Conservation (phyloP, 2,329 filamentous ascomycete genomes). For the Ceratocystis papillata region DNA sequence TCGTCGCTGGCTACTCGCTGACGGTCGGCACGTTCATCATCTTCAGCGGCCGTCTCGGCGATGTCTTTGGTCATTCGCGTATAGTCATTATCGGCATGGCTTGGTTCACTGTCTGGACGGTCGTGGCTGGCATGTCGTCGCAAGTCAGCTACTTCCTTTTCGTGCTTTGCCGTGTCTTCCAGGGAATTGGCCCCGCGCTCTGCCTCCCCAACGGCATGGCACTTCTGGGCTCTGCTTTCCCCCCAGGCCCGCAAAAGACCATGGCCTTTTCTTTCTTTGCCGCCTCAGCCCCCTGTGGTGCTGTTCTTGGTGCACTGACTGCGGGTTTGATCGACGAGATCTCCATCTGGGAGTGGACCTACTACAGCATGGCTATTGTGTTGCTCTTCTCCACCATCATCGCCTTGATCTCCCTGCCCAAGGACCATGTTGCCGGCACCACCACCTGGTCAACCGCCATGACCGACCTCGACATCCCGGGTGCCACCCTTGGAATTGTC, state of each 20-base stretch:
- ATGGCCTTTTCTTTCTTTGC: constrained; percentile 48
- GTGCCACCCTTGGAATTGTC: constrained; percentile 39
- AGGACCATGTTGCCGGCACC: constrained; percentile 1
- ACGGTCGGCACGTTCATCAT: constrained; percentile 49
- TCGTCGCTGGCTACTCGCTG: constrained; percentile 47
- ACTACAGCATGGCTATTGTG: constrained; percentile 34
- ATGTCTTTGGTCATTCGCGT: constrained; percentile 47
- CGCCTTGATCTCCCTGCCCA: constrained; percentile 33
- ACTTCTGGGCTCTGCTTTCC: constrained; percentile 48
- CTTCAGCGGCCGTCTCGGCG: constrained; percentile 45
- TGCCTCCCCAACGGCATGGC: constrained; percentile 54
- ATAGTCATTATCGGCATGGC: constrained; percentile 44
- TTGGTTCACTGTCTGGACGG: constrained; percentile 46
- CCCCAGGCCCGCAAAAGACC: constrained; percentile 46
- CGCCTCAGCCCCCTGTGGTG: constrained; percentile 38
- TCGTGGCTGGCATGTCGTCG: constrained; percentile 37
- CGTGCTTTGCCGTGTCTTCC: constrained; percentile 38
- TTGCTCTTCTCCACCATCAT: constrained; percentile 30
- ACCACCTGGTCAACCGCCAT: constrained; percentile 6
- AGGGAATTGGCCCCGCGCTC: constrained; percentile 53
- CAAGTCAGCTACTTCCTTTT: constrained; percentile 38
- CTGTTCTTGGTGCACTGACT: constrained; percentile 35
- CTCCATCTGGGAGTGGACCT: constrained; percentile 41
- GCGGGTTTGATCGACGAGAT: constrained; percentile 34
- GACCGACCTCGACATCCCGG: constrained; percentile 33